These are phyloP conservation scores for Blastobotrys apis DNA, from an alignment of 1,139 yeast species.

Conservation along the genomic window DNA sequence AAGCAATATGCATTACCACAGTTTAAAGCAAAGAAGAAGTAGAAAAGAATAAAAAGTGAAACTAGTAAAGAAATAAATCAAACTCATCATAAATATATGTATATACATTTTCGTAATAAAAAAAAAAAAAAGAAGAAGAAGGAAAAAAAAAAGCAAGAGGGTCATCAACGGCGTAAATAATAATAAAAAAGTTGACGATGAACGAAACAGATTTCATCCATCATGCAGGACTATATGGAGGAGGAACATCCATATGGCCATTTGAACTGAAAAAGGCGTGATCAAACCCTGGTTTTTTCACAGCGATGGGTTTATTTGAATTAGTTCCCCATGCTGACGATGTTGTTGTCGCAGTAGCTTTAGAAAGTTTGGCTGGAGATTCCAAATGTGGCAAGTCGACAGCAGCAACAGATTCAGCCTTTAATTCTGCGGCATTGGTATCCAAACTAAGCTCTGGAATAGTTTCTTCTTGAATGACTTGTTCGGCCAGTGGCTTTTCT, in stretches of 20 bases:
- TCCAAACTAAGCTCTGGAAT: background rate
- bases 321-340: background rate
- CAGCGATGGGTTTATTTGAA: background rate
- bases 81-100: background rate
- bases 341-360: background rate
- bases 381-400: background rate
- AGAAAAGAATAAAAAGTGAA: constrained; percentile 20
- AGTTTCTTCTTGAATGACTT: constrained; percentile 6
- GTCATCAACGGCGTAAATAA: background rate
- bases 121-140: background rate
- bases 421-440: background rate
- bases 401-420: background rate
- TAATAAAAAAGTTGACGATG: too few relatives aligned
- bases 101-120: background rate
- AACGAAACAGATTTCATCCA: background rate
- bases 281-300: background rate
- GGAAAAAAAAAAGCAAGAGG: background rate
- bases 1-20: constrained; percentile 6
- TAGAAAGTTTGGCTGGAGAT: too few relatives aligned
- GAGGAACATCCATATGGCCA: constrained; percentile 8
- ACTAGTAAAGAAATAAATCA: background rate
- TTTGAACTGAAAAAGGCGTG: constrained; percentile 7
- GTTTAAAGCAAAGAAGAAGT: constrained; percentile 2
- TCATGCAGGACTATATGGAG: constrained; percentile 7
- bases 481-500: background rate